Percentiles rank a stretch among this genome's conserved stretches.
phyloP scores from a whole-genome alignment of 176 grass and related monocot species.

The Bromus sterilis region DNA sequence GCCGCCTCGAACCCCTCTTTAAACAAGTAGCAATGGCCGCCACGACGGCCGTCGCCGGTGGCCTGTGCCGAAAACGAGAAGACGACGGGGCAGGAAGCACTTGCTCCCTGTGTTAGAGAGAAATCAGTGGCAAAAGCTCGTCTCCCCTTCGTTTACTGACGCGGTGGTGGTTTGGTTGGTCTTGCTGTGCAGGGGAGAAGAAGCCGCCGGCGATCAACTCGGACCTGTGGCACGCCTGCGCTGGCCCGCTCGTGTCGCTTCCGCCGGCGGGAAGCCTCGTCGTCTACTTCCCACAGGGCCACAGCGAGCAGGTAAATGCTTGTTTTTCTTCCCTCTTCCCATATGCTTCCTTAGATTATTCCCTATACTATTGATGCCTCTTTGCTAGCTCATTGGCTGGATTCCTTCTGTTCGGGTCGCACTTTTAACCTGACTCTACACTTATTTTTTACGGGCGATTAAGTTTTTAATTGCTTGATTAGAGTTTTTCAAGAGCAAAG shows the following conservation, averaged over 20 bases:
- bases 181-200: conserved; percentile 39
- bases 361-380: not conserved
- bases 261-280: conserved; percentile 72
- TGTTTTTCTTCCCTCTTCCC: not conserved
- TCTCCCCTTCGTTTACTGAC: not conserved
- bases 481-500: not conserved
- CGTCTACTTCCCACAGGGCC: conserved; percentile 82
- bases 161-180: not conserved
- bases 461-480: not conserved
- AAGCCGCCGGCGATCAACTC: conserved; percentile 49
- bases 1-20: too few species aligned
- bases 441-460: not conserved
- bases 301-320: conserved; percentile 62
- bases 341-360: not conserved
- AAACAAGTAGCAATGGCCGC: not conserved
- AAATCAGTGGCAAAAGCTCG: not conserved
- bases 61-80: not conserved
- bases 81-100: not conserved
- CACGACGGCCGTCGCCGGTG: not conserved
- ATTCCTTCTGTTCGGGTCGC: not conserved
- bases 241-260: conserved; percentile 51
- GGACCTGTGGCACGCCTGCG: conserved; percentile 73
- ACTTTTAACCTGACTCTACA: too few species aligned
- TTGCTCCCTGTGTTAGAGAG: not conserved
- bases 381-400: not conserved